Conservation (phyloP, 2,329 filamentous ascomycete species). For the Cercospora sojina region DNA sequence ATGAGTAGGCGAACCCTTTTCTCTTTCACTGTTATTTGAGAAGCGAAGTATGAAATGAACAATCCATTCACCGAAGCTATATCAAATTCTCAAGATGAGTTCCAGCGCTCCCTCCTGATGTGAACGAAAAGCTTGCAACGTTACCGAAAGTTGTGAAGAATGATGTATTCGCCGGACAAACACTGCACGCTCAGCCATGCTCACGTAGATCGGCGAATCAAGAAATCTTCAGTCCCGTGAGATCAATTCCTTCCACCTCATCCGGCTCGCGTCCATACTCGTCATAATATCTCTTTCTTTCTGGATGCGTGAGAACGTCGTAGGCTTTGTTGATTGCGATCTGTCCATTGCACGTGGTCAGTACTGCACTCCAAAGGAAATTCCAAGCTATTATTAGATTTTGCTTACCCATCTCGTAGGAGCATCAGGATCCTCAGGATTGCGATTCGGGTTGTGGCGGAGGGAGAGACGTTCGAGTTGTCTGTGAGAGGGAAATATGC, state of each 20-base stretch:
- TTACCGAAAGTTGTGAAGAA: not conserved
- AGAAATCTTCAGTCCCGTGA: slow-evolving; percentile 18
- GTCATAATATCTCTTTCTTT: slow-evolving; percentile 26
- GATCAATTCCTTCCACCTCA: slow-evolving; percentile 22
- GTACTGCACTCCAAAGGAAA: not conserved
- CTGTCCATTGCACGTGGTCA: not conserved
- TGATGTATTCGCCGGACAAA: not conserved
- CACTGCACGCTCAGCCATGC: not conserved
- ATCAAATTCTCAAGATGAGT: not conserved
- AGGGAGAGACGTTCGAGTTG: slow-evolving; percentile 21
- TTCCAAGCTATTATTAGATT: too few species aligned
- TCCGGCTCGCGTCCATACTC: slow-evolving; percentile 20
- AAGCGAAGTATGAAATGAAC: not conserved
- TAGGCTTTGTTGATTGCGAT: slow-evolving; percentile 29
- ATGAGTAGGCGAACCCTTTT: not conserved
- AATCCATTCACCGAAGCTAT: not conserved
- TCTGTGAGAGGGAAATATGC: slow-evolving; percentile 8
- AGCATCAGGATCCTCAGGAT: slow-evolving; percentile 30
- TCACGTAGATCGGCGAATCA: not conserved
- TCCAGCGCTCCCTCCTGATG: not conserved
- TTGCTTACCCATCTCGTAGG: slow-evolving; percentile 24
- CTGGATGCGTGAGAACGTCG: slow-evolving; percentile 26
- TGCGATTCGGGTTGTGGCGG: slow-evolving; percentile 25
- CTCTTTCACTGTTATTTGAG: not conserved
- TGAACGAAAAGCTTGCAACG: not conserved